Evolutionary conservation across 148 eudicot species (phyloP), one percentile per base, ranked within the genome.

Genomic region (Rhododendron ovatum): DNA sequence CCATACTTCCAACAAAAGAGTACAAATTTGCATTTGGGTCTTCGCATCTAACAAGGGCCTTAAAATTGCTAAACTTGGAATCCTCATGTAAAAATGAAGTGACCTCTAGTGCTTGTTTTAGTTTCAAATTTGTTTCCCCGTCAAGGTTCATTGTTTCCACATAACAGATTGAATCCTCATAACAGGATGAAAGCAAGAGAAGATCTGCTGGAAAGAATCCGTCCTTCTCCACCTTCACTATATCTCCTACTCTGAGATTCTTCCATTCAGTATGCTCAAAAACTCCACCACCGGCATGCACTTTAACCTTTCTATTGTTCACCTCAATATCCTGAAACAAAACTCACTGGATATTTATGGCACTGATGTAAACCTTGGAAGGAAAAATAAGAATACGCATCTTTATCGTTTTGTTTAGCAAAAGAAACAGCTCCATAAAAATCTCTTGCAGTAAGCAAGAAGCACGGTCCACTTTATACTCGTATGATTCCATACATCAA

Each of bases 131-230:
- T 17, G 99, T 97, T 86, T 97, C 99, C 4, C 99, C 99, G 85
- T 97, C 99, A 83, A 97, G 98, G 83, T 97, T 97, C 99, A 93
- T 97, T 28, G 99, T 97, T 87, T 97, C 99, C 35, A 97, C 98
- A 82, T 97, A 97, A 88, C 98, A 97, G 10, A 95, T 87, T 2
- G 93, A 94, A 86, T 97, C 99, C 39, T 97, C 98, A 69, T 92
- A 94, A 86, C 98, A 93, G 77, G 99, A 97, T 3, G 99, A 93
- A 85, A 97, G 95, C 85, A 97, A 88, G 67, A 95, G 84, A 71
- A 97, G 92, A 89, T 97, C 99, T 57, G 99, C 94, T 26, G 99
- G 99, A 87, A 97, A 97, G 91, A 95, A 97, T 87, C 93, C 93
- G 78, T 97, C 95, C 71, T 97, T 97, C 88, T 93, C 91, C 65